These are phyloP conservation scores for Candida sp. DNA, from an alignment of 1,139 yeast genomes.

Conservation along the genomic window DNA sequence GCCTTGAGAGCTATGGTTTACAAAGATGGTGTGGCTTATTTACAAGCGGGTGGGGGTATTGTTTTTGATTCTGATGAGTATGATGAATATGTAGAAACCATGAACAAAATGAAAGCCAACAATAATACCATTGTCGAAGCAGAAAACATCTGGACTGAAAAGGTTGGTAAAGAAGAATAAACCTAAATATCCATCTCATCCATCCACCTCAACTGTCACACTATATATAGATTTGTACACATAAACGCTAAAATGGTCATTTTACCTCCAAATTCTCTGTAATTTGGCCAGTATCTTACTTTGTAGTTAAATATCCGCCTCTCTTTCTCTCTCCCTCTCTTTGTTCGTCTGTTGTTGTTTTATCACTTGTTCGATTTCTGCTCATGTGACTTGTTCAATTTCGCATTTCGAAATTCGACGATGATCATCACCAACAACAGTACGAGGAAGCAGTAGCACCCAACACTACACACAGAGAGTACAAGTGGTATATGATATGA, in stretches of 20 bases:
- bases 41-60: constrained; percentile 99
- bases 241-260: not conserved
- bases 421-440: not conserved
- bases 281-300: not conserved
- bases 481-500: constrained; percentile 1
- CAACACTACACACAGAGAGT: not conserved
- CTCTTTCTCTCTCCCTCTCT: not conserved
- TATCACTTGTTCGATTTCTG: not conserved
- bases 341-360: not conserved
- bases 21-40: constrained; percentile 84
- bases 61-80: constrained; percentile 93
- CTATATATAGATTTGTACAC: not conserved
- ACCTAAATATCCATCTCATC: not conserved
- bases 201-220: not conserved
- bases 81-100: constrained; percentile 93
- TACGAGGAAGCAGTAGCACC: not conserved
- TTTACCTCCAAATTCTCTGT: not conserved
- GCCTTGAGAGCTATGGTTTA: constrained; percentile 96
- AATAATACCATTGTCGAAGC: constrained; percentile 87
- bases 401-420: not conserved
- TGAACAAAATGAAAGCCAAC: constrained; percentile 96
- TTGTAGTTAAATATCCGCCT: not conserved
- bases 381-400: constrained; percentile 1
- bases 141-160: constrained; percentile 70
- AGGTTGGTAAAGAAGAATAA: constrained; percentile 26